Evolutionary conservation across 2,329 filamentous ascomycete species (phyloP), one percentile per base, ranked within the genome.

Genomic region (Aspergillus intermedius): DNA sequence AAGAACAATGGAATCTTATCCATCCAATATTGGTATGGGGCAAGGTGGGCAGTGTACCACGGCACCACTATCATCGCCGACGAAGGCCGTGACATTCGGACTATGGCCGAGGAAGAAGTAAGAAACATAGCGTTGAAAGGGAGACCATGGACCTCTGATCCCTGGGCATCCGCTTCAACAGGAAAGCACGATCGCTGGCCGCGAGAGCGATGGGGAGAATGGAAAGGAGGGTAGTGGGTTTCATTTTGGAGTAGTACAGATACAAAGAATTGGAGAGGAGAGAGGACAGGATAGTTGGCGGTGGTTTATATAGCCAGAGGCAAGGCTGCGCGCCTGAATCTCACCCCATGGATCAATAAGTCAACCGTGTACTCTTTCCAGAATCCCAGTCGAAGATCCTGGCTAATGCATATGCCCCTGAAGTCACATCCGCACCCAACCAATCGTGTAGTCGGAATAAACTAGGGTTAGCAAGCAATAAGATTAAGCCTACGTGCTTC

Each of bases 101-200:
- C 62, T 50, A 13, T 70, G 70, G 21, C 76, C 77, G 45, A 80
- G 64, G 56, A 64, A 78, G 67, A 81, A 78, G 46, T 68, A 65
- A 23, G 60, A 56, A 68, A 69, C 15, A 63, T 62, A 34, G 77
- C 77, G 37, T 72, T 72, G 49, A 80, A 60, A 10, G 65, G 54
- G 28, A 65, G 63, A 10, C 72, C 61, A 59, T 81, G 74, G 52
- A 80, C 69, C 22, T 70, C 70, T 3, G 73, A 75, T 41, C 63
- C 73, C 44, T 70, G 73, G 57, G 69, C 72, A 42, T 68, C 56
- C 60, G 71, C 63, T 22, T 72, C 68, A 57, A 75, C 69, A 42
- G 57, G 57, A 76, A 77, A 55, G 69, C 19, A 22, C 22, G 40
- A 9, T 39, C 10, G 15, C 9, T 39, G 35, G 9, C 17, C 21